These are phyloP conservation scores for Russula emetica DNA, from an alignment of 768 basidiomycete species.

Conservation along the genomic window DNA sequence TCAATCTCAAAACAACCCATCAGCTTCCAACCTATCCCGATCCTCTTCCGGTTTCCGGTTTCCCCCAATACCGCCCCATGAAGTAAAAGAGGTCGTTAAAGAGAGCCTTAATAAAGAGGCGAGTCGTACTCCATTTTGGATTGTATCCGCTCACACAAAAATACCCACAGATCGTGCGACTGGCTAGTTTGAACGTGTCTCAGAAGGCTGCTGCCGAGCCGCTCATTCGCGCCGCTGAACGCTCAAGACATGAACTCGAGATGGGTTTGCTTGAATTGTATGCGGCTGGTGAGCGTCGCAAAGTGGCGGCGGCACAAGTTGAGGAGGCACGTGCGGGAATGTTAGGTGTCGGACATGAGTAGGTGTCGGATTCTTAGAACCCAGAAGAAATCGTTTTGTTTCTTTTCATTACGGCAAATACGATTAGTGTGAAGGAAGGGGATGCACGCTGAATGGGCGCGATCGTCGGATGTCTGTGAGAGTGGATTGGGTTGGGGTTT, in stretches of 20 bases:
- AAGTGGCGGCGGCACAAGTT: slow-evolving; percentile 52
- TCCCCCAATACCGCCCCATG: slow-evolving; percentile 17
- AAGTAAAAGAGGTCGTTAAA: slow-evolving; percentile 20
- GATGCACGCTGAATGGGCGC: slow-evolving; percentile 1
- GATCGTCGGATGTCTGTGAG: not conserved
- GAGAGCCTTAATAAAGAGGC: slow-evolving; percentile 23
- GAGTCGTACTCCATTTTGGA: not conserved
- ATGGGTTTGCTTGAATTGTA: slow-evolving; percentile 55
- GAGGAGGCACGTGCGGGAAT: slow-evolving; percentile 59
- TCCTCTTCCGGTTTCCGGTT: slow-evolving; percentile 18
- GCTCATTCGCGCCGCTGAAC: slow-evolving; percentile 18
- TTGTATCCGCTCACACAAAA: not conserved
- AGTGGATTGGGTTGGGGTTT: not conserved
- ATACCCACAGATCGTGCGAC: slow-evolving; percentile 10
- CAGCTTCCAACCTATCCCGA: slow-evolving; percentile 7
- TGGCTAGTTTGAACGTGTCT: slow-evolving; percentile 21
- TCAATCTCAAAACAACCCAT: slow-evolving; percentile 1
- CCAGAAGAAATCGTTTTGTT: not conserved
- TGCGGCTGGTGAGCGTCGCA: slow-evolving; percentile 54
- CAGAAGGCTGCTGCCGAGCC: slow-evolving; percentile 19
- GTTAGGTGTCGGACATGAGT: slow-evolving; percentile 39
- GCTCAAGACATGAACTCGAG: slow-evolving; percentile 60
- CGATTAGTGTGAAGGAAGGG: not conserved
- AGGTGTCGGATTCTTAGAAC: slow-evolving; percentile 13
- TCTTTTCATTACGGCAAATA: not conserved